Percentiles rank a stretch among this genome's conserved stretches.
Conservation (phyloP, 331 rosid species). For the Dryas integrifolia region DNA sequence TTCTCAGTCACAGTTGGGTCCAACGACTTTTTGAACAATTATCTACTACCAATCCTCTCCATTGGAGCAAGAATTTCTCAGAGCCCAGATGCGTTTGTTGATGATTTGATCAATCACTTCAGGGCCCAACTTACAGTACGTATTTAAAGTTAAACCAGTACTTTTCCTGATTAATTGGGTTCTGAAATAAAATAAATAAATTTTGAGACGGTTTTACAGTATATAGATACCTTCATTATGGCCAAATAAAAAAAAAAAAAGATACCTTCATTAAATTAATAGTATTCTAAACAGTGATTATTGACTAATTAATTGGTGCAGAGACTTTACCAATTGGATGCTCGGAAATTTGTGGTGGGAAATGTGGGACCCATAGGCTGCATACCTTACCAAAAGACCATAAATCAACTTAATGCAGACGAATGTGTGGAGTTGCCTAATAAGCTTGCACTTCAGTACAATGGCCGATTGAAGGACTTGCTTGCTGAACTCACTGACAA, state of each 20-base stretch:
- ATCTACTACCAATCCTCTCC: constrained; percentile 83
- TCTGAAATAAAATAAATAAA: too few relatives aligned
- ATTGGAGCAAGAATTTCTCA: constrained; percentile 75
- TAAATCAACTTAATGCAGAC: constrained; percentile 64
- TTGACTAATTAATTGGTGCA: constrained; percentile 22
- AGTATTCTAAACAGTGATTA: not conserved
- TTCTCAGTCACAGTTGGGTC: constrained; percentile 79
- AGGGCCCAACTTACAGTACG: constrained; percentile 64
- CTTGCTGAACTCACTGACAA: constrained; percentile 59
- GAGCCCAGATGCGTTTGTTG: constrained; percentile 63
- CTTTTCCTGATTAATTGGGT: not conserved
- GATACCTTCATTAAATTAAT: too few relatives aligned
- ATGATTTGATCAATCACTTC: constrained; percentile 70
- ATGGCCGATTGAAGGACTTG: constrained; percentile 70
- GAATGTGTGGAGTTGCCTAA: constrained; percentile 91
- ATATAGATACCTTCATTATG: too few relatives aligned
- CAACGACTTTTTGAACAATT: constrained; percentile 86
- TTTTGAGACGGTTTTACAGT: too few relatives aligned
- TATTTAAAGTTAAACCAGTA: not conserved
- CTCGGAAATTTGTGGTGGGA: constrained; percentile 72
- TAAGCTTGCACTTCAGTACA: constrained; percentile 72
- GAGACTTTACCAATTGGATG: constrained; percentile 85
- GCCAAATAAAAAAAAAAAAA: too few relatives aligned
- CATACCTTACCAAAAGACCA: constrained; percentile 84
- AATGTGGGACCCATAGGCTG: constrained; percentile 94